Base-by-base conservation (phyloP, 768 basidiomycete species). In the Hysterangium stoloniferum region DNA sequence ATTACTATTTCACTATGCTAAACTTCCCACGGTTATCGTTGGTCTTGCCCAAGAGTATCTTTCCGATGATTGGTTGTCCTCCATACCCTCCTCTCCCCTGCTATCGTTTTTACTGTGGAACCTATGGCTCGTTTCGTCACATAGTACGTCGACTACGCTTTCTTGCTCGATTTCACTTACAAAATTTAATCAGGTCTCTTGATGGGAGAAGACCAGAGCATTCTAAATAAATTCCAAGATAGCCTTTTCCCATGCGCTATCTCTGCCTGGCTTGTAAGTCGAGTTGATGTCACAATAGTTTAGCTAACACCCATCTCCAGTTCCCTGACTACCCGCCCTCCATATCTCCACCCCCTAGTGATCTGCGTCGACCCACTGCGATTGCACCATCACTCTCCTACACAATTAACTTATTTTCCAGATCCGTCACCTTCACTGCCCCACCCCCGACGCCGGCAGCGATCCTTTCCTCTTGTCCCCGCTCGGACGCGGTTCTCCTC, bases 221-320 rank as follows among this genome's bases (percentile, higher is more conserved):
- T 32, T 6, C 3, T 31, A 28, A 24, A 46, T 9, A 28, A 31
- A n/a, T 12, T 46, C 28, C 45, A 46, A 35, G 33, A 24, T 1
- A 35, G 25, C 8, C 15, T 46, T 12, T 13, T 28, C 13, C 45
- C 45, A 2, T 46, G 29, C 24, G 33, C 22, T 7, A 46, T 46
- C 29, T 32, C 45, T 3, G 45, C 45, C 9, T 46, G 45, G 45
- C 17, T 28, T 12, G 45, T 46, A 32, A 46, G 45, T 19, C 27
- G 9, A 42, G 20, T 8, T 9, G 20, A 12, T 9, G 8, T 42
- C 22, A 42, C 20, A n/a, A n/a, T n/a, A 9, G 9, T 9, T 46
- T 32, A n/a, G n/a, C 6, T 17, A 40, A 8, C 17, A 15, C 17
- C 8, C 37, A 22, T 22, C 37, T 15, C 15, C 7, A 46, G 45